Conservation (phyloP, 495 filamentous ascomycete species). For the Cladorrhinum samala region DNA sequence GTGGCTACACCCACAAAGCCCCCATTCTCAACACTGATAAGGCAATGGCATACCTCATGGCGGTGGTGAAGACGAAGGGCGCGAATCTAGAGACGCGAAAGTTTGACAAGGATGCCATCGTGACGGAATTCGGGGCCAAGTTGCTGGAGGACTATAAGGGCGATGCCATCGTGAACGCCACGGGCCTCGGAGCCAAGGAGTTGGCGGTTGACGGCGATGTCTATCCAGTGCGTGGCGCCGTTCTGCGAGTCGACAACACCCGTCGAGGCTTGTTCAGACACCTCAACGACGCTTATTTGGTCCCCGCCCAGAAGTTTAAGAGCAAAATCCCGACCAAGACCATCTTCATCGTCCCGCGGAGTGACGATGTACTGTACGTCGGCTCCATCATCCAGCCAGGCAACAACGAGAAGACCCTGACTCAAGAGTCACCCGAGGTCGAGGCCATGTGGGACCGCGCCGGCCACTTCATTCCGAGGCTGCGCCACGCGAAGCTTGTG, state of each 20-base stretch:
- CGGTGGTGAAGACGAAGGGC: background rate
- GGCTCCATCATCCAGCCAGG: background rate
- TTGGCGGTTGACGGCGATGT: background rate
- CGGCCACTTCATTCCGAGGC: background rate
- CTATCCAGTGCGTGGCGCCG: background rate
- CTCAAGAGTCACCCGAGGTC: background rate
- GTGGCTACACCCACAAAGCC: background rate
- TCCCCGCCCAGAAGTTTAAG: background rate
- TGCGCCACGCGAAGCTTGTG: background rate
- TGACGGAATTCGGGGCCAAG: background rate
- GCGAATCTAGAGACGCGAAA: background rate
- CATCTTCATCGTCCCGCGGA: background rate
- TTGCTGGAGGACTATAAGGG: background rate
- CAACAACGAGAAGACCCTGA: background rate
- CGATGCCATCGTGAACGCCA: background rate
- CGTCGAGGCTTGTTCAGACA: background rate
- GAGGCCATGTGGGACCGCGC: background rate
- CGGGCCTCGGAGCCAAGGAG: background rate
- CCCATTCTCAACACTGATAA: background rate
- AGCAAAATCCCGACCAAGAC: background rate
- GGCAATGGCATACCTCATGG: background rate
- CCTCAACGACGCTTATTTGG: background rate
- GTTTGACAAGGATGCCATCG: background rate
- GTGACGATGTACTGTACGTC: background rate
- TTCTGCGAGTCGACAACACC: background rate